phyloP scores from a whole-genome alignment of 2,329 filamentous ascomycete species.

The Fusarium sp. region DNA sequence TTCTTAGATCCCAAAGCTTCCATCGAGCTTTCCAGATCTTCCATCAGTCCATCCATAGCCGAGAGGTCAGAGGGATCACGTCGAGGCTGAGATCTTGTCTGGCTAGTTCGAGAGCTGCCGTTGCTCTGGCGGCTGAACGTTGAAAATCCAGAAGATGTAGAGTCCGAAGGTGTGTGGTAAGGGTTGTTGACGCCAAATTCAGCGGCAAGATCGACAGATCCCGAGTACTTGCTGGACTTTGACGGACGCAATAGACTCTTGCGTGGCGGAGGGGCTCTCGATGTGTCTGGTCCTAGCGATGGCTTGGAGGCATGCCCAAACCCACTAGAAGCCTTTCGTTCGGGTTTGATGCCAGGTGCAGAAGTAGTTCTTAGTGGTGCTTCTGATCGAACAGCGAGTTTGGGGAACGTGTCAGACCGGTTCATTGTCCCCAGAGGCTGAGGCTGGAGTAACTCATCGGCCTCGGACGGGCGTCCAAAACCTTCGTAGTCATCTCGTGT shows the following conservation, averaged over 20 bases:
- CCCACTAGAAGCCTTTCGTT: slow-evolving; percentile 49
- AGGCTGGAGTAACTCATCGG: slow-evolving; percentile 51
- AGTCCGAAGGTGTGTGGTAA: slow-evolving; percentile 72
- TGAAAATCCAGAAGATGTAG: slow-evolving; percentile 73
- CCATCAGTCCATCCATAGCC: slow-evolving; percentile 65
- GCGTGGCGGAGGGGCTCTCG: slow-evolving; percentile 64
- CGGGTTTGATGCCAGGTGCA: slow-evolving; percentile 57
- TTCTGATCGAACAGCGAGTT: slow-evolving; percentile 52
- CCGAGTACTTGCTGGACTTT: slow-evolving; percentile 53
- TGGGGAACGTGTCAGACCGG: slow-evolving; percentile 66
- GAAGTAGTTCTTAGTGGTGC: slow-evolving; percentile 59
- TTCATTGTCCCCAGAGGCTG: slow-evolving; percentile 53
- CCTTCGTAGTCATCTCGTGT: slow-evolving; percentile 68
- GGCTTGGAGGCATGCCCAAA: slow-evolving; percentile 51
- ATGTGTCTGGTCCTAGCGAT: slow-evolving; percentile 62
- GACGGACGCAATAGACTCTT: slow-evolving; percentile 59
- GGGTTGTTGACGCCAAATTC: slow-evolving; percentile 72
- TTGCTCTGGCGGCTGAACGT: slow-evolving; percentile 68
- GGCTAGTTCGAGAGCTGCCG: slow-evolving; percentile 68
- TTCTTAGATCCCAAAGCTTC: slow-evolving; percentile 48
- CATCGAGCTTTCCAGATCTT: slow-evolving; percentile 66
- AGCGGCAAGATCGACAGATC: slow-evolving; percentile 65
- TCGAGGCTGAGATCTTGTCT: slow-evolving; percentile 48
- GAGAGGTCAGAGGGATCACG: slow-evolving; percentile 57
- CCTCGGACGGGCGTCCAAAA: slow-evolving; percentile 62